Evolutionary conservation across 768 basidiomycete species (phyloP), one percentile per base, ranked within the genome.

Genomic region (Lentinula sp.): DNA sequence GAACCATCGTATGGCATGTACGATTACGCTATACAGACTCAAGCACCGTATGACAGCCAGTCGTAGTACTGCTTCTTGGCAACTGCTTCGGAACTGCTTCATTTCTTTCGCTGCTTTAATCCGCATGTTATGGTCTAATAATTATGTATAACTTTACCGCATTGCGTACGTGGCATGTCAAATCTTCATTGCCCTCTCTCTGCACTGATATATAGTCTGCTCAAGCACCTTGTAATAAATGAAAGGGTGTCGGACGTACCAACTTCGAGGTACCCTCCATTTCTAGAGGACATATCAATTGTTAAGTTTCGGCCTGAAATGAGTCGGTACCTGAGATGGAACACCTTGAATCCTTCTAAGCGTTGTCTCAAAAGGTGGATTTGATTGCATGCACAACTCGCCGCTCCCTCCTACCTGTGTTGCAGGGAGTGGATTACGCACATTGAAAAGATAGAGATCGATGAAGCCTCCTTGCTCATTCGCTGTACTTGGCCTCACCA

Each of bases 21-120:
- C 28, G 41, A 43, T 32, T 56, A 59, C 48, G 36, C 59, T 18
- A 6, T 60, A 45, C 41, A 37, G 50, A 60, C 49, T 41, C 59
- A 60, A 49, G 49, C 59, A 39, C 49, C 50, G 12, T 60, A 60
- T 52, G 45, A 60, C 33, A 52, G 59, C 50, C 49, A 60, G 39
- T 16, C 28, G 57, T 59, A 43, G 23, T 4, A 43, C 8, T 33
- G 15, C 6, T 28, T 37, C 32, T 52, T 18, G 18, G 16, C 18
- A 18, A 39, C 18, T 20, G 53, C 9, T 39, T 28, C 20, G 20
- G 23, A 20, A 54, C 6, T 54, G 53, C 53, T 54, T 54, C 53
- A 39, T 54, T 39, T 43, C 9, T 55, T 18, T 12, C 23, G 20
- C 46, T 48, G 46, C 20, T 48, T n/a, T 48, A 48, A 48, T 48